A percentile compares a stretch with the other conserved stretches of the same genome.
These are phyloP conservation scores for Parascedosporium putredinis DNA, from an alignment of 2,329 filamentous ascomycete species.

Conservation along the genomic window DNA sequence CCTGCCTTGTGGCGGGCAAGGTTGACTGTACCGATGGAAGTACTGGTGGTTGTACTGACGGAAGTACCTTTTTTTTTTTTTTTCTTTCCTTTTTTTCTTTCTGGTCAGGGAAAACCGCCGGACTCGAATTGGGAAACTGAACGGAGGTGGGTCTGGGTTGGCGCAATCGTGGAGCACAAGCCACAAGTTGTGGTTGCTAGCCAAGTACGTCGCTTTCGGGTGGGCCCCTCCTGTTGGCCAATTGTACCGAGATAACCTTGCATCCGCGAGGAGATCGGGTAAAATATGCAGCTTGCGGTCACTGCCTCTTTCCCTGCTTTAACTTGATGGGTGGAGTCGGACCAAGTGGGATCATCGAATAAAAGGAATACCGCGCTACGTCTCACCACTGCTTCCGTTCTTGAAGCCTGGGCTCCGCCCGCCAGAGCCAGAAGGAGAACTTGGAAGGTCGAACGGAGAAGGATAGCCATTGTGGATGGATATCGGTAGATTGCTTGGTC, in stretches of 20 bases:
- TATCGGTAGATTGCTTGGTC: too few relatives aligned
- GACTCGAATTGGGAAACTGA: too few relatives aligned
- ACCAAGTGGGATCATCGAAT: not conserved
- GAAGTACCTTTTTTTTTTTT: too few relatives aligned
- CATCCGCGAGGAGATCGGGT: not conserved
- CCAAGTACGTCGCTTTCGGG: not conserved
- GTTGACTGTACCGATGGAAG: not conserved
- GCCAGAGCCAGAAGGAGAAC: too few relatives aligned
- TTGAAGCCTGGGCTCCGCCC: not conserved
- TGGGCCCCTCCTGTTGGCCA: not conserved
- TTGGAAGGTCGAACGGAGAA: too few relatives aligned
- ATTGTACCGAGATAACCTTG: not conserved
- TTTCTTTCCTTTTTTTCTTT: too few relatives aligned
- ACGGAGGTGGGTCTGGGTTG: not conserved
- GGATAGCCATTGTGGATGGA: too few relatives aligned
- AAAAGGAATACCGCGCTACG: not conserved
- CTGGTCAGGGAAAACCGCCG: too few relatives aligned
- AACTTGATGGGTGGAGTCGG: not conserved
- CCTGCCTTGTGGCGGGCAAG: not conserved
- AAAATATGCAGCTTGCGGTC: not conserved
- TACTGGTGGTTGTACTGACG: not conserved
- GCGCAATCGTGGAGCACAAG: not conserved
- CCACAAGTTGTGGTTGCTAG: not conserved
- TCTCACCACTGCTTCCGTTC: not conserved
- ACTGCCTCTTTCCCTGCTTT: not conserved